Percentiles rank a stretch among this genome's conserved stretches.
These are phyloP conservation scores for Aspergillus egyptiacus DNA, from an alignment of 495 filamentous ascomycete species.

Conservation along the genomic window DNA sequence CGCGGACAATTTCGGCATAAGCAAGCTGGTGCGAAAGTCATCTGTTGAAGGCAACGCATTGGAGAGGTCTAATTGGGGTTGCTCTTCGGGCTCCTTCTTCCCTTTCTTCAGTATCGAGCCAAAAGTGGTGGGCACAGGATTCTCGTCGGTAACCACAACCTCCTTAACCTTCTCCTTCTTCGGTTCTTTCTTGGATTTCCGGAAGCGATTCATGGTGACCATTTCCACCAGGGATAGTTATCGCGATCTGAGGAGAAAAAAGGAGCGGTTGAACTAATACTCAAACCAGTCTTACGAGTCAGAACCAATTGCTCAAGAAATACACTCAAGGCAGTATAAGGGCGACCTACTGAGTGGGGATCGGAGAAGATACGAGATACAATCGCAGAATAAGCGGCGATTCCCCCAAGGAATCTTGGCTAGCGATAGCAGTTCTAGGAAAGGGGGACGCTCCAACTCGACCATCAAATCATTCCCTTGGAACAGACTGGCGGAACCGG, in stretches of 20 bases:
- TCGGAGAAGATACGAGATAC: background rate
- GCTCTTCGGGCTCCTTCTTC: conserved; percentile 49
- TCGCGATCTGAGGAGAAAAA: background rate
- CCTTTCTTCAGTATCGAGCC: conserved; percentile 21
- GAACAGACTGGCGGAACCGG: conserved; percentile 1
- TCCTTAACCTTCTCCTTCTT: conserved; percentile 58
- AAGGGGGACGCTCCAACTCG: background rate
- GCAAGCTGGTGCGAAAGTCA: conserved; percentile 91
- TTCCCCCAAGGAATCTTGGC: background rate
- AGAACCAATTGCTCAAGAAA: conserved; percentile 7
- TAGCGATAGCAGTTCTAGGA: background rate
- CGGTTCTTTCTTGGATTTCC: conserved; percentile 63
- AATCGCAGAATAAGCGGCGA: background rate
- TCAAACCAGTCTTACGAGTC: conserved; percentile 13
- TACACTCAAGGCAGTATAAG: conserved; percentile 1
- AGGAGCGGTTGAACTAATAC: background rate
- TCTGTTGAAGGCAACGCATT: conserved; percentile 73
- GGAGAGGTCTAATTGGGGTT: conserved; percentile 64
- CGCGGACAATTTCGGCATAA: conserved; percentile 93
- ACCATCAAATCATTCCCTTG: conserved; percentile 11
- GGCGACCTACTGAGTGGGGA: conserved; percentile 6
- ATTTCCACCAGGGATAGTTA: conserved; percentile 2
- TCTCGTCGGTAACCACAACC: conserved; percentile 37
- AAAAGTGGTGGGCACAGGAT: conserved; percentile 11
- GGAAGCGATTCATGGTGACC: conserved; percentile 64